phyloP scores from a whole-genome alignment of 352 stramenopile species.

The Globisporangium radiosum region DNA sequence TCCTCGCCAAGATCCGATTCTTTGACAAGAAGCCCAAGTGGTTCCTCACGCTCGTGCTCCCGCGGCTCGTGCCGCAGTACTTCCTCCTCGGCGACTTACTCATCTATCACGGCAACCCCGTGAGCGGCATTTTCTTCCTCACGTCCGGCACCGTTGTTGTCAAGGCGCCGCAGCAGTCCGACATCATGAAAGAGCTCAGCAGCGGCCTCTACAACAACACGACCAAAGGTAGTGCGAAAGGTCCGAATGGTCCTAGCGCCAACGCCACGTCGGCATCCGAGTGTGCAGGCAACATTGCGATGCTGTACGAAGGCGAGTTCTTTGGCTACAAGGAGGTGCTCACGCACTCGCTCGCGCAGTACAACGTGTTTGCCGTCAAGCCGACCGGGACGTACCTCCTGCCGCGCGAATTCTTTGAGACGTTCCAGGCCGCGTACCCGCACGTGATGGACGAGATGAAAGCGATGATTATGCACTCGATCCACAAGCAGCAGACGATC shows the following conservation, averaged over 20 bases:
- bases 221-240: not conserved
- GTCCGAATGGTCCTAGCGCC: not conserved
- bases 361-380: conserved; percentile 63
- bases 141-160: conserved; percentile 58
- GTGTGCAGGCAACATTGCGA: conserved; percentile 42
- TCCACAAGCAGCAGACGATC: conserved; percentile 70
- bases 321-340: conserved; percentile 77
- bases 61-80: conserved; percentile 59
- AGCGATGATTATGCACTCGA: conserved; percentile 63
- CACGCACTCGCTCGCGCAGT: conserved; percentile 42
- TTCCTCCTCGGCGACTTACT: conserved; percentile 61
- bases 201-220: not conserved
- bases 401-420: conserved; percentile 49
- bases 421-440: conserved; percentile 43
- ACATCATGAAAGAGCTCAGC: not conserved
- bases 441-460: conserved; percentile 62
- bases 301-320: conserved; percentile 66
- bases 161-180: conserved; percentile 19
- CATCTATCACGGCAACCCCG: conserved; percentile 61
- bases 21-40: conserved; percentile 85
- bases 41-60: conserved; percentile 69
- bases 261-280: conserved; percentile 16
- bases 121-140: conserved; percentile 75
- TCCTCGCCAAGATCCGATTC: conserved; percentile 63
- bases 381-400: conserved; percentile 60